These are phyloP conservation scores for Mycocentrospora acerina DNA, from an alignment of 2,329 filamentous ascomycete genomes.

Conservation along the genomic window DNA sequence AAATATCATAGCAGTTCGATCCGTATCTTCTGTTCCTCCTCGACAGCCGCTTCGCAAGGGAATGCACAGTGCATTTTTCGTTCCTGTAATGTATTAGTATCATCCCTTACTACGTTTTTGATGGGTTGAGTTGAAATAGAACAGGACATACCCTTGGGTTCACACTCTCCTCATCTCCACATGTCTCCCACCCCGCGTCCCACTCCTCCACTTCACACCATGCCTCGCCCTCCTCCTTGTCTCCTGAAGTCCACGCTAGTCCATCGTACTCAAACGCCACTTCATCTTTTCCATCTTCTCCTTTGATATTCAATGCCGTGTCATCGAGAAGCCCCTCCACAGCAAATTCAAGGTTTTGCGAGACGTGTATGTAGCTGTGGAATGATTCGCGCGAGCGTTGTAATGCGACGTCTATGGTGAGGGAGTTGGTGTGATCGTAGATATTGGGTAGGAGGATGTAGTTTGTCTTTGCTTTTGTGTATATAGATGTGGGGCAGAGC, in stretches of 20 bases:
- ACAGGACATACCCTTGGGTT: constrained; percentile 9
- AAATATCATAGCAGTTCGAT: too few relatives aligned
- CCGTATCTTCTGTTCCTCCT: constrained; percentile 6
- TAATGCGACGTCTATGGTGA: constrained; percentile 14
- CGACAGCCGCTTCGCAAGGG: constrained; percentile 9
- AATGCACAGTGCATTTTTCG: constrained; percentile 16
- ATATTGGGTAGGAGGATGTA: constrained; percentile 19
- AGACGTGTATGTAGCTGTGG: constrained; percentile 16
- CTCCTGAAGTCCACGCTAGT: constrained; percentile 6
- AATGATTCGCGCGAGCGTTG: constrained; percentile 8
- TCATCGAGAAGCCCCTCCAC: constrained; percentile 15
- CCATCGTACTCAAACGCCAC: constrained; percentile 9
- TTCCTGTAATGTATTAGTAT: constrained; percentile 10
- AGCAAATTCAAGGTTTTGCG: constrained; percentile 3
- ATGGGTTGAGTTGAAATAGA: too few relatives aligned
- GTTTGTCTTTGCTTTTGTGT: constrained; percentile 1
- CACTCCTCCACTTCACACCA: constrained; percentile 11
- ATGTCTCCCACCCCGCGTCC: neutral
- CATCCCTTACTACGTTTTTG: neutral
- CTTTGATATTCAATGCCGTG: constrained; percentile 8
- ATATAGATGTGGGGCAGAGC: neutral
- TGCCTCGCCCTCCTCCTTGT: constrained; percentile 1
- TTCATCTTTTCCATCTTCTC: constrained; percentile 2
- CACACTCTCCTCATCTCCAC: neutral
- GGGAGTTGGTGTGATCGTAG: constrained; percentile 11